phyloP scores from a whole-genome alignment of 1,139 yeast genomes.

The Protomyces macrosporus region DNA sequence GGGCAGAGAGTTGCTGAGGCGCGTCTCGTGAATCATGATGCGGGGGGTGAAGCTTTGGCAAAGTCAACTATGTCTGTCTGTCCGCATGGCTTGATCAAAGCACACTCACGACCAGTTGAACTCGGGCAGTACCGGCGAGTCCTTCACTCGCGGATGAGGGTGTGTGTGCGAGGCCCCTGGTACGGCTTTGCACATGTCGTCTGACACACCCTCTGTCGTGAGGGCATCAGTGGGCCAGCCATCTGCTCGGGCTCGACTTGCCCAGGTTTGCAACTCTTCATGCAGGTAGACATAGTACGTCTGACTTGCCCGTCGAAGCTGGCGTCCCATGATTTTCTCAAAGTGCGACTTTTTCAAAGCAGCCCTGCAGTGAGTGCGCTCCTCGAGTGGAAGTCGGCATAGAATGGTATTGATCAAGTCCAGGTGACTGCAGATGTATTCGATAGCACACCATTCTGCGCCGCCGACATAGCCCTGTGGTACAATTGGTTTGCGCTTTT shows the following conservation, averaged over 20 bases:
- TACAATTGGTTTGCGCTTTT: constrained; percentile 8
- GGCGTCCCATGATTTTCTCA: constrained; percentile 26
- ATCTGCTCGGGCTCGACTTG: constrained; percentile 16
- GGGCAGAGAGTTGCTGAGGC: not conserved
- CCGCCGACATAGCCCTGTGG: constrained; percentile 22
- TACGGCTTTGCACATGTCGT: too few relatives aligned
- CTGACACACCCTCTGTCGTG: too few relatives aligned
- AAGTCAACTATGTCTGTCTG: too few relatives aligned
- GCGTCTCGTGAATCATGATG: too few relatives aligned
- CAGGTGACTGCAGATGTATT: constrained; percentile 29
- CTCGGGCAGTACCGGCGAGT: not conserved
- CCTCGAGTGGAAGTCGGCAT: constrained; percentile 7
- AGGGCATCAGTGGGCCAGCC: constrained; percentile 8
- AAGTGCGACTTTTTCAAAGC: constrained; percentile 27
- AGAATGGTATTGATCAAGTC: constrained; percentile 29
- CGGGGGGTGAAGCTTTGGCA: too few relatives aligned
- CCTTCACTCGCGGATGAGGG: too few relatives aligned
- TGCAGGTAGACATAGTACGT: constrained; percentile 20
- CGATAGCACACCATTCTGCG: constrained; percentile 29
- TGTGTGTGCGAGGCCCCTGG: too few relatives aligned
- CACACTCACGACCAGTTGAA: not conserved
- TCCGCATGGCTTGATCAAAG: too few relatives aligned
- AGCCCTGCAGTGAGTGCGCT: constrained; percentile 22
- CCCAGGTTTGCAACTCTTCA: constrained; percentile 18
- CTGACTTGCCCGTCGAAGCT: constrained; percentile 25